These are phyloP conservation scores for Marasmius tenuissimus DNA, from an alignment of 1,284 basidiomycete genomes.

Conservation along the genomic window DNA sequence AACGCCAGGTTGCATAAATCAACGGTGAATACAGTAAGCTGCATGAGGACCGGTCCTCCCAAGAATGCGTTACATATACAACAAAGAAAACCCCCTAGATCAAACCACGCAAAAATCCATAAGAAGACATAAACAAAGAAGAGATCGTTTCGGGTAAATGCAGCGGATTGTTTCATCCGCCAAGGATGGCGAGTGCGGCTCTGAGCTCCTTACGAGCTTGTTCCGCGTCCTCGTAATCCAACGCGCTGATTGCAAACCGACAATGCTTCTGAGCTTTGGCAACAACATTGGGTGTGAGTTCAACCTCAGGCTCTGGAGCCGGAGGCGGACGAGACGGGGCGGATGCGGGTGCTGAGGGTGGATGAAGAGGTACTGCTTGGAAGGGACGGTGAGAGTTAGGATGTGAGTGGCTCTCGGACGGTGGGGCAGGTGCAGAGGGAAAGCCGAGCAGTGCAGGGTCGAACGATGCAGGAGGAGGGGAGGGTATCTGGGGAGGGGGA, in stretches of 20 bases:
- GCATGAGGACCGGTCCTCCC: neutral
- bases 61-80: neutral
- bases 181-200: conserved; percentile 74
- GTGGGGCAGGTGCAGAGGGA: neutral
- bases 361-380: conserved; percentile 15
- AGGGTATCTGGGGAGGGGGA: neutral
- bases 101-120: neutral
- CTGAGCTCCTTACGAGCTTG: conserved; percentile 81
- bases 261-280: conserved; percentile 87
- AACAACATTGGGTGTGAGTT: conserved; percentile 64
- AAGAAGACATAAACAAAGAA: neutral
- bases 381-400: conserved; percentile 9
- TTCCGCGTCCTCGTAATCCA: conserved; percentile 90
- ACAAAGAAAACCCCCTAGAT: neutral
- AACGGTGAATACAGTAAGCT: too few relatives aligned
- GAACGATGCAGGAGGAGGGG: conserved; percentile 2
- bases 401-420: neutral
- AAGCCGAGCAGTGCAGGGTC: neutral
- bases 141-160: neutral
- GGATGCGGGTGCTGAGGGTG: conserved; percentile 12
- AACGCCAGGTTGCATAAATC: too few relatives aligned
- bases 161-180: conserved; percentile 31
- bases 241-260: conserved; percentile 84
- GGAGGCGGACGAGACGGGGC: conserved; percentile 8
- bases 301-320: conserved; percentile 31